Conservation (phyloP, 352 stramenopile genomes). For the Globisporangium camurandrum region DNA sequence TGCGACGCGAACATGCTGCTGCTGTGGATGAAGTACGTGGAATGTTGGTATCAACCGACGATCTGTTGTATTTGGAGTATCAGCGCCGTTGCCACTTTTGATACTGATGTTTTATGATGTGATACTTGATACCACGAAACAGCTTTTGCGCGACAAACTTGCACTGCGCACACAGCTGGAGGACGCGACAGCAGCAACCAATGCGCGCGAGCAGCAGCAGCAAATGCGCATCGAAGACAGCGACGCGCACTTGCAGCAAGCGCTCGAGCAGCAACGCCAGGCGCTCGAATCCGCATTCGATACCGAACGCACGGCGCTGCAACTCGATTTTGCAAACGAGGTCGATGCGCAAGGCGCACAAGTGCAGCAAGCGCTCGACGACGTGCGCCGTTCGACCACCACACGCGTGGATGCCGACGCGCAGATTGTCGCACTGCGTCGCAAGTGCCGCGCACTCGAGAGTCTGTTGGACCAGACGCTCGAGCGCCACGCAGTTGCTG, state of each 20-base stretch:
- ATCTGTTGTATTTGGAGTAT: too few relatives aligned
- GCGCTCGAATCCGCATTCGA: slow-evolving; percentile 13
- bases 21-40: too few relatives aligned
- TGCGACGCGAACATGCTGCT: too few relatives aligned
- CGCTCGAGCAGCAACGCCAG: slow-evolving; percentile 8
- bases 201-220: neutral
- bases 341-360: slow-evolving; percentile 14
- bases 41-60: too few relatives aligned
- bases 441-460: slow-evolving; percentile 40
- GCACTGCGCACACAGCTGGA: too few relatives aligned
- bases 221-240: neutral
- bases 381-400: neutral
- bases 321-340: slow-evolving; percentile 17
- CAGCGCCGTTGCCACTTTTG: too few relatives aligned
- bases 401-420: slow-evolving; percentile 8
- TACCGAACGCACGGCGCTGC: slow-evolving; percentile 11
- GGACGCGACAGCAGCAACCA: too few relatives aligned
- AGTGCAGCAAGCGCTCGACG: slow-evolving; percentile 13
- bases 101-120: too few relatives aligned
- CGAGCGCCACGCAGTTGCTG: too few relatives aligned
- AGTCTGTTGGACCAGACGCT: slow-evolving; percentile 56
- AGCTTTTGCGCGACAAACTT: too few relatives aligned
- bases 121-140: too few relatives aligned
- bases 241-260: slow-evolving; percentile 6
- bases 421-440: slow-evolving; percentile 33